Base-by-base conservation (phyloP, 306 rosid genomes). In the Parietaria judaica region DNA sequence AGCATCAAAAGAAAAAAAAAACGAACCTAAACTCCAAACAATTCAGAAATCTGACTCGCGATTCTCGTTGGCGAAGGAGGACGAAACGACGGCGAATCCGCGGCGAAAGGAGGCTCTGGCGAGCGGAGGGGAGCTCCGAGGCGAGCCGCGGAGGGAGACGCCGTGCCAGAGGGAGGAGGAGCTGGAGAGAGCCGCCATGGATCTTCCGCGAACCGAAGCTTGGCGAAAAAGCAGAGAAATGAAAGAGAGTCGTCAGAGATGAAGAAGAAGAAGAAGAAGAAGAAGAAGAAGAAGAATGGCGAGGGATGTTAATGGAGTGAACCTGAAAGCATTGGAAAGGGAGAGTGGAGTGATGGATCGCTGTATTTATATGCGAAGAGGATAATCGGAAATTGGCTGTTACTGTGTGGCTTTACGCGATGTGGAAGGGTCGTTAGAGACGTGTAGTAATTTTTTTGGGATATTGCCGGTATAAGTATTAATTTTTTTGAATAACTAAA, bases 21-120 rank as follows among this genome's bases (percentile, higher is more conserved):
- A 7, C 5, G 58, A 47, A 3, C 11, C 16, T 52, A 51, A 63
- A 36, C 3, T 7, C 14, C 16, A 34, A 63, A 54, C 6, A 8
- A 54, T 23, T 23, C 31, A 23, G 31, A 2, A 63, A 54, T 60
- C 90, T 52, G 36, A 83, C 94, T 87, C 95, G 70, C 86, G 84
- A 65, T 90, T 90, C 63, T 90, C 82, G 55, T 90, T 90, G 6
- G 87, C 83, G 61, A 85, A 81, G 53, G 78, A 70, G 1, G 95
- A 51, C 8, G 82, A 63, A 36, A 75, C 81, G n/a, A 76, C 71
- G 36, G 76, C 89, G 68, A 79, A 87, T 69, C 84, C 80, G 74
- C 95, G 73, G 31, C 59, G 79, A 75, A 78, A 70, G 70, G 58
- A 68, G 66, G 58, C 67, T 72, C 76, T 66, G 75, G 71, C 46